Percentiles rank a stretch among this genome's conserved stretches.
phyloP scores from a whole-genome alignment of 1,139 yeast species.

The Taphrina communis region DNA sequence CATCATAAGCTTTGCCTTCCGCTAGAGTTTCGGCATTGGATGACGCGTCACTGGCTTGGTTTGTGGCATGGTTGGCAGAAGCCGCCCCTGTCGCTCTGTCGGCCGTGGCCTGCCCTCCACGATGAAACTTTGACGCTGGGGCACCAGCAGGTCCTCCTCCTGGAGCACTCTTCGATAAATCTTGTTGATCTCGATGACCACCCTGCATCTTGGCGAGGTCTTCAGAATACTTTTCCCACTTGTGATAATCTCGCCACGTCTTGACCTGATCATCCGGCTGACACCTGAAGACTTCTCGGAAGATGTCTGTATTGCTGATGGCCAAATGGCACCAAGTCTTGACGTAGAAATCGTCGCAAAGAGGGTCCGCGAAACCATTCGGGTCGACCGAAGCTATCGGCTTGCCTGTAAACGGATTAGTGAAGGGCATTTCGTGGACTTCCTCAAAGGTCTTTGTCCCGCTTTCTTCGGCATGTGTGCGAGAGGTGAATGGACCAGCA shows the following conservation, averaged over 20 bases:
- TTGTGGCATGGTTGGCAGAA: neutral
- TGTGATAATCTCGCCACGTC: slow-evolving; percentile 89
- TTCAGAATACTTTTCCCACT: slow-evolving; percentile 56
- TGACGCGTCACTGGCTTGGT: slow-evolving; percentile 4
- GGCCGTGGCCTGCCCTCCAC: slow-evolving; percentile 30
- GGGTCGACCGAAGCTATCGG: slow-evolving; percentile 70
- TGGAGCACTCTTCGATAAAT: slow-evolving; percentile 34
- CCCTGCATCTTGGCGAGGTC: slow-evolving; percentile 54
- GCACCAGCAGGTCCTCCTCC: slow-evolving; percentile 41
- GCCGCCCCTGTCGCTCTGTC: slow-evolving; percentile 24
- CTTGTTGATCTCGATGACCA: slow-evolving; percentile 43
- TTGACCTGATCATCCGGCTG: slow-evolving; percentile 91
- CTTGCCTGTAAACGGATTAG: slow-evolving; percentile 40
- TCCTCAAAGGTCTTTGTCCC: slow-evolving; percentile 26
- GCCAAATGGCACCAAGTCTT: slow-evolving; percentile 91
- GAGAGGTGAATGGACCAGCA: slow-evolving; percentile 33
- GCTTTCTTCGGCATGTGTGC: slow-evolving; percentile 23
- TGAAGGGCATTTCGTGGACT: slow-evolving; percentile 34
- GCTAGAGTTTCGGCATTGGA: slow-evolving; percentile 14
- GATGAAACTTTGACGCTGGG: slow-evolving; percentile 37
- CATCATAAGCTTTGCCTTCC: slow-evolving; percentile 15
- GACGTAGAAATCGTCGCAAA: slow-evolving; percentile 75
- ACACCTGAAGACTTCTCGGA: slow-evolving; percentile 83
- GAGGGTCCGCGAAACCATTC: slow-evolving; percentile 83
- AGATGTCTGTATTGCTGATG: slow-evolving; percentile 77